A percentile compares a stretch with the other conserved stretches of the same genome.
Conservation (phyloP, 176 grass and related monocot species). For the Aegilops sharonensis region DNA sequence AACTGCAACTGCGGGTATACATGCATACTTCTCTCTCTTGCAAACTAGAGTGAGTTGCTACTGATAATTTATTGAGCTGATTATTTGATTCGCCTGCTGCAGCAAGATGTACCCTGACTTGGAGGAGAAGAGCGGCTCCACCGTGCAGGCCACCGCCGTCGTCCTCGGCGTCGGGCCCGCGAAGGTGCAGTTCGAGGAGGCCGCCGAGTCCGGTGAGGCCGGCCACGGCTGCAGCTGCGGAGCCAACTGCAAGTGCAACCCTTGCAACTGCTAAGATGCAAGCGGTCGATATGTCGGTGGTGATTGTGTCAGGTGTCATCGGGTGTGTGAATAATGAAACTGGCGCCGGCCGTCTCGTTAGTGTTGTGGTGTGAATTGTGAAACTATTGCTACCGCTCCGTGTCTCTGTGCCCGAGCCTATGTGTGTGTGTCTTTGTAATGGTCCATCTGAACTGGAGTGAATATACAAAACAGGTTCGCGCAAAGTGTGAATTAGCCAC, state of each 20-base stretch:
- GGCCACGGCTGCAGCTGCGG: constrained; percentile 45
- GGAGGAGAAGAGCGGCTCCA: constrained; percentile 29
- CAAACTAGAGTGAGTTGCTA: too few species aligned
- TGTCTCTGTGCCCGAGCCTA: not conserved
- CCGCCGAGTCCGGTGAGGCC: constrained; percentile 17
- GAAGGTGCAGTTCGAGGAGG: constrained; percentile 32
- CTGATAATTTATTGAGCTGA: not conserved
- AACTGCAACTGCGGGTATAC: constrained; percentile 36
- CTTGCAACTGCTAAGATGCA: constrained; percentile 40
- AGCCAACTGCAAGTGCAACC: constrained; percentile 39
- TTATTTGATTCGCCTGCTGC: not conserved
- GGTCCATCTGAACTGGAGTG: not conserved
- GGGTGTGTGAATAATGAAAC: not conserved
- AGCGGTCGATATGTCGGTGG: not conserved
- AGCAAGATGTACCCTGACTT: constrained; percentile 60
- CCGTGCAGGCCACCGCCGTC: not conserved
- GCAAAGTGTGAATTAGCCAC: not conserved
- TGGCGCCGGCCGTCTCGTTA: not conserved
- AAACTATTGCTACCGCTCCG: not conserved
- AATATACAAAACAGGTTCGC: not conserved
- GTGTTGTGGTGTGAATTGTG: not conserved
- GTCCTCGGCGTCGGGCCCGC: constrained; percentile 34
- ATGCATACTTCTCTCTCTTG: too few species aligned
- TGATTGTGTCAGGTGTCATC: not conserved
- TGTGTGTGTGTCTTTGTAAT: not conserved